Evolutionary conservation across 352 stramenopile species (phyloP).

Genomic region (Aphanomyces invadans): DNA sequence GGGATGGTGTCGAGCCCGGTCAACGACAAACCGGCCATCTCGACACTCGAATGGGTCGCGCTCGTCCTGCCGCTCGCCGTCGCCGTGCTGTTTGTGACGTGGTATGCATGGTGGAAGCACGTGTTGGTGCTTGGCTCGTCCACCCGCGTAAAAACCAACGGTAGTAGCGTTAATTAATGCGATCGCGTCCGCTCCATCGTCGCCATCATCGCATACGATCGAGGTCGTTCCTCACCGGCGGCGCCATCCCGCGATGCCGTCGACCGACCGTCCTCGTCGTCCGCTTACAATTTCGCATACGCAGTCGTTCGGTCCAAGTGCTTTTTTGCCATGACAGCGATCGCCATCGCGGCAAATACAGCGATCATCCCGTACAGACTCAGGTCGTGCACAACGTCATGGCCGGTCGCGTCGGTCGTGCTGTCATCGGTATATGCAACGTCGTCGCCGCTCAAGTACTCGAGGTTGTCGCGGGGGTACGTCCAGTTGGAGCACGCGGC

Average conservation of each 20-base stretch:
- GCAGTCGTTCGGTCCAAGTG: neutral
- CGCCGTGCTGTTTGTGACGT: neutral
- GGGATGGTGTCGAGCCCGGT: neutral
- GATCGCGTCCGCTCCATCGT: no score
- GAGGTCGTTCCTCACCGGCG: no score
- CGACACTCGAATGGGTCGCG: neutral
- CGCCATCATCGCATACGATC: no score
- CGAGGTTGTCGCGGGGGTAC: conserved; percentile 42
- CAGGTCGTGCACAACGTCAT: neutral
- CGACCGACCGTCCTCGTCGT: no score
- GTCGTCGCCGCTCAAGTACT: conserved; percentile 25
- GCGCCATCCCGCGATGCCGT: no score
- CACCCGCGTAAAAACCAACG: neutral
- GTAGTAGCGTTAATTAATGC: neutral
- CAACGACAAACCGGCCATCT: neutral
- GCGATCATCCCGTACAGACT: neutral
- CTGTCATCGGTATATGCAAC: neutral
- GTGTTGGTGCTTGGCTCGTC: neutral
- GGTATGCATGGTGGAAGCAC: neutral
- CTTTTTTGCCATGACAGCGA: neutral
- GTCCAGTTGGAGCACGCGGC: conserved; percentile 39
- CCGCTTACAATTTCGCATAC: neutral
- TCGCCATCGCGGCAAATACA: neutral
- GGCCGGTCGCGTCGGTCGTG: neutral
- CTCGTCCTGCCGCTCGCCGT: neutral